Conservation (phyloP, 2,329 filamentous ascomycete genomes). For the Diplodia scrobiculata region DNA sequence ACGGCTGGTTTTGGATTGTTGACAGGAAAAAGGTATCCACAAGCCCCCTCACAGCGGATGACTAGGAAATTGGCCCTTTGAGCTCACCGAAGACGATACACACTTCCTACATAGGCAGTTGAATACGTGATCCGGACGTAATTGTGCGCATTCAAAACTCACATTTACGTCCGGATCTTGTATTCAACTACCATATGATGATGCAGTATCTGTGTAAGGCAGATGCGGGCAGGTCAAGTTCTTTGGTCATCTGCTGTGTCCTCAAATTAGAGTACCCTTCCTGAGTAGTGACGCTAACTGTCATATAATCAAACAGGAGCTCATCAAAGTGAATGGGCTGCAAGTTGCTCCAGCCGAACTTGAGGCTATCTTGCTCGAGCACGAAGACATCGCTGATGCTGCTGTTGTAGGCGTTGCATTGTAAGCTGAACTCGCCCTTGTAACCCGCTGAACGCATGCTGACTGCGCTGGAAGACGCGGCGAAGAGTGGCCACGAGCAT, state of each 20-base stretch:
- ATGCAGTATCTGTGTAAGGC: too few relatives aligned
- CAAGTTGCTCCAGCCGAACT: constrained; percentile 65
- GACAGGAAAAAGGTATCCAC: constrained; percentile 66
- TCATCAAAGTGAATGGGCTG: constrained; percentile 65
- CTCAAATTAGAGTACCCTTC: background rate
- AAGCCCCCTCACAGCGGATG: too few relatives aligned
- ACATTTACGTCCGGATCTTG: too few relatives aligned
- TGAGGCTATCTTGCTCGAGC: constrained; percentile 59
- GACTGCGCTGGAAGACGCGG: background rate
- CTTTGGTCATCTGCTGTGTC: too few relatives aligned
- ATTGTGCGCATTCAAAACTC: too few relatives aligned
- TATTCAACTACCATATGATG: too few relatives aligned
- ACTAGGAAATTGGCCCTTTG: too few relatives aligned
- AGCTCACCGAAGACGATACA: too few relatives aligned
- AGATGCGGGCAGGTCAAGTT: too few relatives aligned
- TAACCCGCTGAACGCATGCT: background rate
- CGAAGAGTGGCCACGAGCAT: constrained; percentile 53
- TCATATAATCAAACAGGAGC: constrained; percentile 44
- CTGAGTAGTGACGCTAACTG: constrained; percentile 10
- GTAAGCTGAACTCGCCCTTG: constrained; percentile 36
- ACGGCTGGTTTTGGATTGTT: constrained; percentile 65
- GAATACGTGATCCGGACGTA: too few relatives aligned
- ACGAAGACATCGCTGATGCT: constrained; percentile 62
- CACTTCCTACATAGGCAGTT: too few relatives aligned
- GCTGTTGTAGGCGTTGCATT: constrained; percentile 68